Evolutionary conservation across 2,329 filamentous ascomycete species (phyloP).

Genomic region (Nakataea oryzae): DNA sequence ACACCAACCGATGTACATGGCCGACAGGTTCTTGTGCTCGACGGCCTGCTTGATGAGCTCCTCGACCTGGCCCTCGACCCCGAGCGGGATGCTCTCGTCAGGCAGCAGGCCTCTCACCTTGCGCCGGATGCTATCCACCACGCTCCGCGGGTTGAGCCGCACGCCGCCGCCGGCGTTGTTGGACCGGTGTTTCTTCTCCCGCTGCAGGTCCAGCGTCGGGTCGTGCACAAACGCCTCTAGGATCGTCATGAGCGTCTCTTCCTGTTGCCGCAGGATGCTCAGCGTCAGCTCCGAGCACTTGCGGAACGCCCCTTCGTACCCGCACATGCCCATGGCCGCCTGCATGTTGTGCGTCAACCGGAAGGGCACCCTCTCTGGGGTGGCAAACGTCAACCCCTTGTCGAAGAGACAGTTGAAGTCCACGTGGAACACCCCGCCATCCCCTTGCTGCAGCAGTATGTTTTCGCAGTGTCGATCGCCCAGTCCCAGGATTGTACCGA

Average conservation of each 20-base stretch:
- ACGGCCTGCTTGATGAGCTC: constrained; percentile 83
- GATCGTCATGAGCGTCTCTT: constrained; percentile 95
- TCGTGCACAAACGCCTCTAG: constrained; percentile 96
- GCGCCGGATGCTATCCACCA: constrained; percentile 77
- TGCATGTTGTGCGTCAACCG: constrained; percentile 98
- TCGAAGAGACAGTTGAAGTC: constrained; percentile 99
- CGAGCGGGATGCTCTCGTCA: constrained; percentile 83
- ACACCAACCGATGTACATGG: constrained; percentile 97
- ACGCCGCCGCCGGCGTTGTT: constrained; percentile 16
- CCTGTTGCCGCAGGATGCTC: constrained; percentile 73
- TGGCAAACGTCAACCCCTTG: constrained; percentile 90
- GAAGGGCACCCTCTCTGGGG: constrained; percentile 91
- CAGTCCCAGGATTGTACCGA: constrained; percentile 85
- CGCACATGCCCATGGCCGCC: constrained; percentile 90
- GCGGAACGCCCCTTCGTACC: constrained; percentile 87
- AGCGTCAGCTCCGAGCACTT: constrained; percentile 85
- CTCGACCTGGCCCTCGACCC: constrained; percentile 95
- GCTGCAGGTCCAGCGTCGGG: constrained; percentile 82
- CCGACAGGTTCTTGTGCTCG: constrained; percentile 66
- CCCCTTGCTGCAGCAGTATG: constrained; percentile 86
- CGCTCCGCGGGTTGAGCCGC: constrained; percentile 53
- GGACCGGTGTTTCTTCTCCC: constrained; percentile 51
- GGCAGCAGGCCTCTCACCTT: constrained; percentile 79
- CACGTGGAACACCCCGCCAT: constrained; percentile 90
- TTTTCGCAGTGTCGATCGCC: constrained; percentile 97